Conservation (phyloP, 768 basidiomycete species). For the Mycena polygramma region DNA sequence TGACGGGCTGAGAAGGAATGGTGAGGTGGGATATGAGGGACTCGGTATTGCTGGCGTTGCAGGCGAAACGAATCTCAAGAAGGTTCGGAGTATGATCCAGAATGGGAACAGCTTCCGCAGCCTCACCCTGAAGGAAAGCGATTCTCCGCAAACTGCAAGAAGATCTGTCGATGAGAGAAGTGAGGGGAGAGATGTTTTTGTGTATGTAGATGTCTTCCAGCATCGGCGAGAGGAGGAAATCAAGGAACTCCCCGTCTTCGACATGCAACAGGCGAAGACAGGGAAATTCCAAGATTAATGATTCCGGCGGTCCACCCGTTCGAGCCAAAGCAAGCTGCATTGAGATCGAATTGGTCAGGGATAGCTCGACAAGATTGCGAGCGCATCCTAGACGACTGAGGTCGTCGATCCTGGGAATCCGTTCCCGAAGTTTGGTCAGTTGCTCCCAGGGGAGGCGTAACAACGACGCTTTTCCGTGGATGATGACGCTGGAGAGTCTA, state of each 20-base stretch:
- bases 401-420: background rate
- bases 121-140: background rate
- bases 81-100: background rate
- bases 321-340: background rate
- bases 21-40: background rate
- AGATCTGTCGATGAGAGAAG: slow-evolving; percentile 13
- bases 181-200: background rate
- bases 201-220: slow-evolving; percentile 14
- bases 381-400: slow-evolving; percentile 4
- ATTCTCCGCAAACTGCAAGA: background rate
- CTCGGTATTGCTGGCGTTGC: background rate
- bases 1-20: background rate
- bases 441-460: slow-evolving; percentile 12
- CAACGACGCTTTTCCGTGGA: background rate
- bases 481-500: background rate
- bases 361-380: slow-evolving; percentile 15
- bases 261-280: slow-evolving; percentile 5
- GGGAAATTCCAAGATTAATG: slow-evolving; percentile 2
- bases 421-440: slow-evolving; percentile 6
- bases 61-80: background rate
- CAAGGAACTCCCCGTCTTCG: slow-evolving; percentile 13
- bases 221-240: slow-evolving; percentile 1
- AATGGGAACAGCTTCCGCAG: background rate
- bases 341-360: background rate
- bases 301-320: background rate